Evolutionary conservation across 371 early-diverging fungal genomes (phyloP), one percentile per base, ranked within the genome.

Genomic region (Chytridiales sp.): DNA sequence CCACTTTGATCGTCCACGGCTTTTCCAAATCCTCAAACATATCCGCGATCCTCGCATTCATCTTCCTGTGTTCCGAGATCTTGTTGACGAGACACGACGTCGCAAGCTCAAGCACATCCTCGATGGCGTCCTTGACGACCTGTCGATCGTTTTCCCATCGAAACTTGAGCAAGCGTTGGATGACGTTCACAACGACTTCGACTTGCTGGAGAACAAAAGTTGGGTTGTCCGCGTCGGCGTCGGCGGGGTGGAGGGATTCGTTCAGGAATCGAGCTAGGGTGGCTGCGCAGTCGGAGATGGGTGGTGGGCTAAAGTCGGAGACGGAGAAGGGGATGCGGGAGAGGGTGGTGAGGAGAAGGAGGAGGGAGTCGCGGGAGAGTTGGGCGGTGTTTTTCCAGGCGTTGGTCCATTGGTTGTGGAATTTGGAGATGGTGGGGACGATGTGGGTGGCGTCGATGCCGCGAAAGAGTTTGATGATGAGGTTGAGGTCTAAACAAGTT

Each of bases 1-100:
- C 43, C 17, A 61, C 27, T 46, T 51, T 61, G 59, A 69, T 62
- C 24, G 53, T 31, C 69, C 69, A 64, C 11, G 64, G 62, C 24
- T 57, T 61, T 51, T 69, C 69, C 19, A 69, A 41, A 21, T 54
- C 61, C 3, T 70, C 62, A 21, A 56, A 56, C 4, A 58, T 9
- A 4, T 58, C 60, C 26, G 24, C 51, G 50, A 70, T 66, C 44
- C 59, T 62, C 13, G 3, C 30, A 4, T 41, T n/a, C n/a, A 50
- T 35, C 24, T 54, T 49, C 5, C 70, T 51, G 32, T 64, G 65
- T 24, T 66, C 66, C 2, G 9, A 51, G 49, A 27, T 11, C 1
- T 40, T 30, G 15, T 39, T 35, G 49, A 26, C 38, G 32, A 59
- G 26, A 31, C 31, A 34, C 19, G 53, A 0, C 1, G 41, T 17